Evolutionary conservation across 2,329 filamentous ascomycete species (phyloP), one percentile per base, ranked within the genome.

Genomic region (Fusarium avenaceum): DNA sequence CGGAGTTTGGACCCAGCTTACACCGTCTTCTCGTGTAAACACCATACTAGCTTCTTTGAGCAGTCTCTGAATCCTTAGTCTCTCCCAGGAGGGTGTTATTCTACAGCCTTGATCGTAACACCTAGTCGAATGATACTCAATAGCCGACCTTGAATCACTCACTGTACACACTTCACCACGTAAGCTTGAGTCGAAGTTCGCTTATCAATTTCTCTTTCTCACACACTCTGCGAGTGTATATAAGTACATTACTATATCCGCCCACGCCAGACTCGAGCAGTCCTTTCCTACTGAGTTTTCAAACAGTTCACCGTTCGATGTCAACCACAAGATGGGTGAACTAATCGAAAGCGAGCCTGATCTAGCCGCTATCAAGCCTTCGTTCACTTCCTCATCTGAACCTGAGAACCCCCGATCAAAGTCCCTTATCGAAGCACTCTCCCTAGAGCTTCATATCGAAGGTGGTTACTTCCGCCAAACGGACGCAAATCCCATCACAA

Each of bases 381-480:
- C 52, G 32, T 62, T 73, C 46, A 53, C 39, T 39, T 47, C 60
- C n/a, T 74, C 59, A 26, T 56, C 39, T 30, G 55, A 63, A 7
- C 56, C 68, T 26, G 72, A 74, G 44, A 54, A 54, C 63, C 20
- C 54, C 51, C 22, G 54, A 30, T 50, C 67, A 57, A 49, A 49
- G 52, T 54, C 55, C 30, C 63, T 80, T 33, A 78, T 80, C 68
- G 39, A 61, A 13, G 52, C 78, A 20, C 82, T 90, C 48, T 70
- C 78, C 22, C 81, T 90, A 26, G 74, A 80, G 47, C 79, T 82
- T 10, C 88, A 91, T 76, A 82, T 87, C 43, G 88, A 91, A 78
- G 89, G 89, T 52, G 88, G 89, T 45, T 91, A 88, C 78, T 91
- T 86, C 71, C 78, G 77, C 65, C 86, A 90, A 75, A 91, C 88